Conservation (phyloP, 805 yeast species). For the Wickerhamiella azymoides region DNA sequence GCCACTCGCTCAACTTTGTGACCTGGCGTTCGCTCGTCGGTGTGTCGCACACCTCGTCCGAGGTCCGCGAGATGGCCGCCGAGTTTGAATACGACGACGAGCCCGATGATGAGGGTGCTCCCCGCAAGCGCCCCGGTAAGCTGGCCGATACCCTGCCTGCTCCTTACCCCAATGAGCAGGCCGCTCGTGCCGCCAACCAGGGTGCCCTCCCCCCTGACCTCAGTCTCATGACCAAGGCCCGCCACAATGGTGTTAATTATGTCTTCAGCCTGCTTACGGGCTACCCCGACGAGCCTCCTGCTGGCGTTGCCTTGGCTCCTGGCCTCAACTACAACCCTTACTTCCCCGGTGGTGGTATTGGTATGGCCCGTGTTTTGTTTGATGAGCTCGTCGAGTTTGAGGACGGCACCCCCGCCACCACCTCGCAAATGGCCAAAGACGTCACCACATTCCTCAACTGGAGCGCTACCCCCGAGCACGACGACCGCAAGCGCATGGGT, state of each 20-base stretch:
- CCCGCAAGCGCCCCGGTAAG: conserved; percentile 96
- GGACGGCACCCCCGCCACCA: conserved; percentile 97
- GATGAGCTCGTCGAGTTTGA: conserved; percentile 97
- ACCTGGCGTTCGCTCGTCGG: conserved; percentile 98
- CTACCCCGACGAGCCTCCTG: conserved; percentile 98
- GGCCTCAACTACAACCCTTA: conserved; percentile 98
- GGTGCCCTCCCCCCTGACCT: conserved; percentile 98
- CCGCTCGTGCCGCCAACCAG: conserved; percentile 98
- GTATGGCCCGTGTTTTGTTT: conserved; percentile 96
- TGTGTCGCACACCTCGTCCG: conserved; percentile 82
- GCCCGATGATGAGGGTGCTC: conserved; percentile 92
- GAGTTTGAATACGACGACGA: conserved; percentile 96
- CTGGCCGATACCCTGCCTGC: conserved; percentile 89
- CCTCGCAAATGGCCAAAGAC: conserved; percentile 99
- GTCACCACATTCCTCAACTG: conserved; percentile 91
- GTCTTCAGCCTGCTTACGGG: conserved; percentile 92
- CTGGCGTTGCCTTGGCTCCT: conserved; percentile 84
- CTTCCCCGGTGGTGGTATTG: conserved; percentile 99
- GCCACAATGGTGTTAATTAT: conserved; percentile 97
- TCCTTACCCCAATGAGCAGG: conserved; percentile 96
- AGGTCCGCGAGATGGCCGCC: conserved; percentile 87
- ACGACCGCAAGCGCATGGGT: conserved; percentile 94
- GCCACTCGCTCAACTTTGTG: conserved; percentile 92
- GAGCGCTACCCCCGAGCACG: conserved; percentile 98
- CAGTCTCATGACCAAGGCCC: conserved; percentile 92